Evolutionary conservation across 805 yeast species (phyloP).

Genomic region (Wickerhamia fluorescens): DNA sequence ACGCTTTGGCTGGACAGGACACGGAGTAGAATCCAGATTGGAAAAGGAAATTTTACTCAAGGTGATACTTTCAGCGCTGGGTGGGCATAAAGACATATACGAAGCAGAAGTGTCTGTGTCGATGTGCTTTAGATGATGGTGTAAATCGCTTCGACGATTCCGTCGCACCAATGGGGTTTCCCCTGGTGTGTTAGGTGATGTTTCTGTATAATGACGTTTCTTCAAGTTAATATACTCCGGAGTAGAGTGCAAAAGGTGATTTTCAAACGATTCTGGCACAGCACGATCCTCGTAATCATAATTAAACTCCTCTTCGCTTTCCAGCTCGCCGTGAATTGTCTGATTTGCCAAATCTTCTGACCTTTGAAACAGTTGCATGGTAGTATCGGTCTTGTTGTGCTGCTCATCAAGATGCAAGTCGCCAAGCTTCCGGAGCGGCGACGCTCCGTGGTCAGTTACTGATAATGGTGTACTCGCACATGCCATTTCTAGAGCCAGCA

Average conservation of each 20-base stretch:
- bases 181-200: too few relatives aligned
- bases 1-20: conserved; percentile 34
- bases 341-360: not conserved
- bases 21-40: conserved; percentile 37
- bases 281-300: too few relatives aligned
- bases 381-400: not conserved
- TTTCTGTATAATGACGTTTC: not conserved
- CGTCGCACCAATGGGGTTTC: not conserved
- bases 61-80: not conserved
- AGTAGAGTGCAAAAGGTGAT: not conserved
- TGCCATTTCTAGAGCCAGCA: too few relatives aligned
- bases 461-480: not conserved
- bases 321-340: not conserved
- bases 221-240: not conserved
- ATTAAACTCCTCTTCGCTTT: not conserved
- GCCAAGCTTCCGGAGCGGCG: not conserved
- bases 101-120: not conserved
- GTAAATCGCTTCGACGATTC: not conserved
- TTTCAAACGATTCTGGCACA: too few relatives aligned
- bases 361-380: too few relatives aligned
- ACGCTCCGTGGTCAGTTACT: not conserved
- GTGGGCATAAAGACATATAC: not conserved
- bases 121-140: not conserved
- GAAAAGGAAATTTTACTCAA: conserved; percentile 21
- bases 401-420: not conserved